phyloP scores from a whole-genome alignment of 2,329 filamentous ascomycete genomes.

The Bipolaris oryzae region DNA sequence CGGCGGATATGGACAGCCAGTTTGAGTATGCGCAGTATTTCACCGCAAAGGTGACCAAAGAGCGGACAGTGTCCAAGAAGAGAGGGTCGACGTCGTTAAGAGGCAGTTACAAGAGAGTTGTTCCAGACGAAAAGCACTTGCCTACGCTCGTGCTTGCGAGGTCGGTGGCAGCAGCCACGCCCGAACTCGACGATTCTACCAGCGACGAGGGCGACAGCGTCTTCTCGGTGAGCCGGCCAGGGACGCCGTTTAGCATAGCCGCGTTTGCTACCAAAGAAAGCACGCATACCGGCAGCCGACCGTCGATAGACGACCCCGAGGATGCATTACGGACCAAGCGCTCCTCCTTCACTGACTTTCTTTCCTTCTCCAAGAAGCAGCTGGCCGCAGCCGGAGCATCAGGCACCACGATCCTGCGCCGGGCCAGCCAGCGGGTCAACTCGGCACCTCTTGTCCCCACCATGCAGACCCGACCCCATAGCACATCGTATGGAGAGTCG shows the following conservation, averaged over 20 bases:
- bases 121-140: constrained; percentile 51
- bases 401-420: constrained; percentile 36
- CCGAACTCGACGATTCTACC: constrained; percentile 46
- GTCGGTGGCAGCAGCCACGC: constrained; percentile 41
- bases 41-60: constrained; percentile 42
- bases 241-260: constrained; percentile 45
- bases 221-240: constrained; percentile 48
- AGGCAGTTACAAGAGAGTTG: constrained; percentile 52
- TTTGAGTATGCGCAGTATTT: constrained; percentile 48
- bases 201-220: constrained; percentile 50
- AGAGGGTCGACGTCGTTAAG: constrained; percentile 48
- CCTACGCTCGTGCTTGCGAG: constrained; percentile 58
- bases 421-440: constrained; percentile 40
- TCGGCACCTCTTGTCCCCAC: constrained; percentile 43
- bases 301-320: constrained; percentile 28
- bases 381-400: constrained; percentile 32
- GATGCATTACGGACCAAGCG: constrained; percentile 48
- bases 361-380: constrained; percentile 50
- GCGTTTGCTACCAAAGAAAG: constrained; percentile 35
- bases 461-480: constrained; percentile 49
- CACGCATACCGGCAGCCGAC: constrained; percentile 17
- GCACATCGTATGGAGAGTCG: constrained; percentile 44
- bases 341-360: constrained; percentile 57
- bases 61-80: constrained; percentile 49
- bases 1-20: constrained; percentile 33